Evolutionary conservation across 352 stramenopile genomes (phyloP), one percentile per base, ranked within the genome.

Genomic region (Saprolegnia parasitica): DNA sequence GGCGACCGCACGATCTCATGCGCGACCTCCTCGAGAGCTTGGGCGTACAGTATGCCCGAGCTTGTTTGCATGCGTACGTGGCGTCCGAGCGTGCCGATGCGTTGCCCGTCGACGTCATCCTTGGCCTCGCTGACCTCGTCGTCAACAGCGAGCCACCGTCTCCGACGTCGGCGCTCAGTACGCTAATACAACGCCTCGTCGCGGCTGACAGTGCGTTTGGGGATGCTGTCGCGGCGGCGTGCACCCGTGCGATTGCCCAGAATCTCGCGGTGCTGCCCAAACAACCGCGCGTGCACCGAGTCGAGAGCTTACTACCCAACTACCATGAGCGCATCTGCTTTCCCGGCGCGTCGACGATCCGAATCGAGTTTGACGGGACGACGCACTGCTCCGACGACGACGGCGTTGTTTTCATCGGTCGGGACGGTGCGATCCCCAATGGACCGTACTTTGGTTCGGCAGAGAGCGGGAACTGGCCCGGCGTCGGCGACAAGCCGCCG

Each of bases 381-480:
- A 56, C 58, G 37, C 58, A 67, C 50, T 67, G 58, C 35, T 32
- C 47, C 39, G 58, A 54, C 21, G 39, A 10, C 21, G 58, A 21
- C n/a, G 40, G 54, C 21, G 49, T 67, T 40, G 42, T 67, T 20
- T 24, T 29, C 35, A 15, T 67, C 42, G 42, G 18, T 49, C 42
- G 42, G 3, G 18, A 49, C 42, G 42, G 42, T 8, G 42, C 42
- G 18, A n/a, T n/a, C 11, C 13, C 13, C 15, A 45, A 58, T 9
- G 35, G 46, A 20, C 67, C 67, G 35, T 74, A 74, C 24, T 55
- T 5, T 24, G 71, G 71, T 21, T 55, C 56, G 20, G 71, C 49
- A 10, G 23, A 32, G 20, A 29, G 55, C 13, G 46, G 39, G 1
- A 70, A 68, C 45, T 77, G 72, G 72, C 72, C 72, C 13, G 72